Conservation (phyloP, 1,284 basidiomycete genomes). For the Leccinum variabile region DNA sequence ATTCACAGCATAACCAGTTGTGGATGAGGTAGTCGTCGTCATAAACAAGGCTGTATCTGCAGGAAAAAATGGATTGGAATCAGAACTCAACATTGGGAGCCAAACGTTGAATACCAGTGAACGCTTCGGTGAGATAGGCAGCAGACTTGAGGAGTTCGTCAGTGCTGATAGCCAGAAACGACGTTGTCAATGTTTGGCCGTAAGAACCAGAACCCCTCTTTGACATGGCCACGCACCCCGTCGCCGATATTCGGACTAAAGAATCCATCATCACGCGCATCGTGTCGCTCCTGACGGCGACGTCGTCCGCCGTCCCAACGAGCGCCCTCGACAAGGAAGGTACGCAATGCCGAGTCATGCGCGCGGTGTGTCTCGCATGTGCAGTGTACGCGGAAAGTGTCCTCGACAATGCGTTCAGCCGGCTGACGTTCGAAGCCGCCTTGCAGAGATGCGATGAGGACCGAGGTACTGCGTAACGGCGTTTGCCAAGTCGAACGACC, state of each 20-base stretch:
- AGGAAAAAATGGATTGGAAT: constrained; percentile 27
- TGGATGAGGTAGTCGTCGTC: neutral
- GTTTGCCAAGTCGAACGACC: too few relatives aligned
- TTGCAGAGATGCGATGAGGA: constrained; percentile 67
- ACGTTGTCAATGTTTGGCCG: constrained; percentile 7
- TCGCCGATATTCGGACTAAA: constrained; percentile 88
- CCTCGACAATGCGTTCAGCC: constrained; percentile 88
- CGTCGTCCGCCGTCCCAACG: constrained; percentile 71
- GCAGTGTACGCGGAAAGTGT: constrained; percentile 91
- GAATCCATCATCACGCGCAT: constrained; percentile 79
- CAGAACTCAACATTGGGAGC: constrained; percentile 27
- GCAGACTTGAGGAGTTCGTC: constrained; percentile 74
- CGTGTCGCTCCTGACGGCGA: constrained; percentile 76
- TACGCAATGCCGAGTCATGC: constrained; percentile 73
- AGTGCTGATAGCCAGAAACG: constrained; percentile 41
- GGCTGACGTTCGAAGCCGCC: constrained; percentile 82
- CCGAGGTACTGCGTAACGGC: too few relatives aligned
- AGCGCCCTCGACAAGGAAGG: constrained; percentile 75
- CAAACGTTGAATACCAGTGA: constrained; percentile 27
- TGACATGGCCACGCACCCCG: constrained; percentile 97
- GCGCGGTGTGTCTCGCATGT: constrained; percentile 85
- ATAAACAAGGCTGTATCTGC: neutral
- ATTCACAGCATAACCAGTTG: constrained; percentile 1
- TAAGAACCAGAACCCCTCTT: constrained; percentile 51
- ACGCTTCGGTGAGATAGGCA: constrained; percentile 66